Percentiles rank a stretch among this genome's conserved stretches.
Evolutionary conservation across 768 basidiomycete genomes (phyloP).

Genomic region (Mrakia blollopis): DNA sequence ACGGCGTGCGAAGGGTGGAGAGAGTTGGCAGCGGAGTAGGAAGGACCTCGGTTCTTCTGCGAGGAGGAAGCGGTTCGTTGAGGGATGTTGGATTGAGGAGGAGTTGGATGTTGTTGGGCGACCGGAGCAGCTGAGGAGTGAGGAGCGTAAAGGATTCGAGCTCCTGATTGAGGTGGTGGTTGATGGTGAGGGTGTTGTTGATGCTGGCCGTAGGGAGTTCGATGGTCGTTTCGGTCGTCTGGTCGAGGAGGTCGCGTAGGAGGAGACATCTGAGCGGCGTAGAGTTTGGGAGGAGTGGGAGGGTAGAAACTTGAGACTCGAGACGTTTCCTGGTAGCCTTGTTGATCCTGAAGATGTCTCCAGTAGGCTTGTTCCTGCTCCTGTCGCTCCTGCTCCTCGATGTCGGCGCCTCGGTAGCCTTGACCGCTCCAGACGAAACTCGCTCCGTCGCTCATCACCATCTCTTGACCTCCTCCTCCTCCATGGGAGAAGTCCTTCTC

Average conservation of each 20-base stretch:
- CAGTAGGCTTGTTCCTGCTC: not conserved
- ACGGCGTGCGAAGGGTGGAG: not conserved
- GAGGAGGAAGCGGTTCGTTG: not conserved
- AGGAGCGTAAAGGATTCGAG: not conserved
- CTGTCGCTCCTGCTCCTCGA: not conserved
- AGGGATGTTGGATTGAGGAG: not conserved
- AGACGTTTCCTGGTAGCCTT: not conserved
- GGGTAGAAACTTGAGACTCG: not conserved
- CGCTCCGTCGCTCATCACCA: slow-evolving; percentile 1
- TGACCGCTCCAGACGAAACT: not conserved
- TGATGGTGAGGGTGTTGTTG: not conserved
- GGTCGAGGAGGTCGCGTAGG: not conserved
- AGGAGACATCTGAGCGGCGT: not conserved
- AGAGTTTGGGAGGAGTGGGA: not conserved
- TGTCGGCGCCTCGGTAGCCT: not conserved
- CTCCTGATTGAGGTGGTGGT: not conserved
- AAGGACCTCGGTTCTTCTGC: not conserved
- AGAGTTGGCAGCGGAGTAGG: not conserved
- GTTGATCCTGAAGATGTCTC: not conserved
- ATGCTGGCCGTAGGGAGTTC: not conserved
- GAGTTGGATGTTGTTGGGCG: not conserved
- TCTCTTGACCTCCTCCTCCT: slow-evolving; percentile 1
- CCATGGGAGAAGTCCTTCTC: not conserved
- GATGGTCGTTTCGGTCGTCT: not conserved
- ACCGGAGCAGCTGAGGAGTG: not conserved